Evolutionary conservation across 768 basidiomycete species (phyloP).

Genomic region (Russula dissimulans): DNA sequence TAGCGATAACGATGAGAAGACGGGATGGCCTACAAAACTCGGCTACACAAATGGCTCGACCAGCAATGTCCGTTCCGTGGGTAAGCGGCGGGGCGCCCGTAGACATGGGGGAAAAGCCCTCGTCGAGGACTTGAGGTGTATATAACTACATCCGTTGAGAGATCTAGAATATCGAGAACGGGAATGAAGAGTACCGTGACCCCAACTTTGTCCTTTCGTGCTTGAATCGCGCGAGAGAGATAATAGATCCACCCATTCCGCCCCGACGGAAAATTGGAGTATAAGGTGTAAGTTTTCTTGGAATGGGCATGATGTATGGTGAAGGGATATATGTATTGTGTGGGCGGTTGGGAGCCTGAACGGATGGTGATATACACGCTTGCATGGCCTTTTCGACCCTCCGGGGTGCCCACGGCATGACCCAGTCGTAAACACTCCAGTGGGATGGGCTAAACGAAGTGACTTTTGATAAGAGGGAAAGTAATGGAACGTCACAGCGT

Average conservation of each 20-base stretch:
- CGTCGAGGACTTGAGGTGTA: neutral
- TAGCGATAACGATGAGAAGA: neutral
- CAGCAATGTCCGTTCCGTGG: neutral
- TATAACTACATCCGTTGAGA: neutral
- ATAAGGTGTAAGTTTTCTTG: neutral
- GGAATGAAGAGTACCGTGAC: constrained; percentile 33
- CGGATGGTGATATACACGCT: neutral
- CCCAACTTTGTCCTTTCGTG: neutral
- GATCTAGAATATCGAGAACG: neutral
- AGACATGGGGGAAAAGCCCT: neutral
- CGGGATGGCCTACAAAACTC: neutral
- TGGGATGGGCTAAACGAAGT: neutral
- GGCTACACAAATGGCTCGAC: neutral
- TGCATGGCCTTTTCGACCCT: neutral
- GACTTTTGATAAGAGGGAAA: neutral
- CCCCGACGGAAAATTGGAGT: neutral
- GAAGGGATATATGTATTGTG: neutral
- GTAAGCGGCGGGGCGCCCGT: neutral
- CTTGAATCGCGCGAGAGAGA: neutral
- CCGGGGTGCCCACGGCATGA: neutral
- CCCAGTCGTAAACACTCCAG: neutral
- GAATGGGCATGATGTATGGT: neutral
- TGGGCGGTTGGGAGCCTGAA: neutral
- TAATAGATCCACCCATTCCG: neutral
- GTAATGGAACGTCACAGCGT: neutral